A percentile compares a stretch with the other conserved stretches of the same genome.
These are phyloP conservation scores for Cyclotella atomus DNA, from an alignment of 108 stramenopile species.

Conservation along the genomic window DNA sequence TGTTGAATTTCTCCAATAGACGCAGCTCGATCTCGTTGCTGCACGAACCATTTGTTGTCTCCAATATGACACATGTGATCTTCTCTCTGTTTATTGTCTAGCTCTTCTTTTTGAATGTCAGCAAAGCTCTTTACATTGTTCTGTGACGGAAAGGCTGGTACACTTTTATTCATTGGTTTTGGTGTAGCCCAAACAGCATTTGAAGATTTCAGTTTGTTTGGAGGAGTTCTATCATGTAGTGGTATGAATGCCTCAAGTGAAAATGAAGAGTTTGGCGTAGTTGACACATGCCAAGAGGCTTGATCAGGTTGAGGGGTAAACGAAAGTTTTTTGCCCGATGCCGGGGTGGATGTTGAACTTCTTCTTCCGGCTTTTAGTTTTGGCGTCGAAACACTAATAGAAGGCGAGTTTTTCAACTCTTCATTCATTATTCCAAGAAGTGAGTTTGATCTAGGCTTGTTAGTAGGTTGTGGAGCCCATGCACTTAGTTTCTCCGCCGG, in stretches of 20 bases:
- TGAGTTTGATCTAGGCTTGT: constrained; percentile 27
- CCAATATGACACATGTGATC: constrained; percentile 52
- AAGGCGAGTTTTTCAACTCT: constrained; percentile 28
- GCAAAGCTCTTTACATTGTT: constrained; percentile 38
- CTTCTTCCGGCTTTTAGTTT: neutral
- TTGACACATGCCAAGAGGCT: neutral
- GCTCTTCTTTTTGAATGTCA: constrained; percentile 81
- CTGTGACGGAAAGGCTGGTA: neutral
- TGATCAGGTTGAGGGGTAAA: neutral
- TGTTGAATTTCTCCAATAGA: constrained; percentile 78
- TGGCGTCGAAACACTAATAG: neutral
- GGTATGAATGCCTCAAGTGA: constrained; percentile 28
- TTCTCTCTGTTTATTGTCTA: constrained; percentile 53
- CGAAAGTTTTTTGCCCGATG: constrained; percentile 6
- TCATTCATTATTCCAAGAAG: constrained; percentile 49
- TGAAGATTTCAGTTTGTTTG: constrained; percentile 14
- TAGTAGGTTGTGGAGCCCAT: constrained; percentile 14
- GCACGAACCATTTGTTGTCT: constrained; percentile 71
- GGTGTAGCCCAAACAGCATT: constrained; percentile 23
- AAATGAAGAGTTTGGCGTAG: constrained; percentile 11
- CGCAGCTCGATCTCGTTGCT: constrained; percentile 76
- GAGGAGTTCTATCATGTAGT: neutral
- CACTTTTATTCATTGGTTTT: neutral
- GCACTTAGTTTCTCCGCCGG: constrained; percentile 7
- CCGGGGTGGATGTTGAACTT: neutral